Conservation (phyloP, 2,329 filamentous ascomycete genomes). For the Metarhizium robertsii region DNA sequence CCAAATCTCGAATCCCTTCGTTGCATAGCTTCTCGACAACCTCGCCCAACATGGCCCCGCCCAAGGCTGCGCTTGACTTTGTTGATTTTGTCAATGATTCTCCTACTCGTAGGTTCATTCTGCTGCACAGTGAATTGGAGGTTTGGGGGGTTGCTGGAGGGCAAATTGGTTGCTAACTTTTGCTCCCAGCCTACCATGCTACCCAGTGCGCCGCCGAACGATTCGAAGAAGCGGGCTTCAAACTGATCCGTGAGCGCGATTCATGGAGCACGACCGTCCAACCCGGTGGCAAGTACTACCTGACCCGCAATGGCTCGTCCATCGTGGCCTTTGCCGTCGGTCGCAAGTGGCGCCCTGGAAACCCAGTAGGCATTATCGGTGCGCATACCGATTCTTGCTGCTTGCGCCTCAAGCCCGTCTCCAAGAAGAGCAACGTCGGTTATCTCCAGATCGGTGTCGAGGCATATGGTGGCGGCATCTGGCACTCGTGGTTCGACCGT, state of each 20-base stretch:
- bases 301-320: slow-evolving; percentile 87
- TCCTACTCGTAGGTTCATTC: slow-evolving; percentile 63
- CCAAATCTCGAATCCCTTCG: not conserved
- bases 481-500: slow-evolving; percentile 98
- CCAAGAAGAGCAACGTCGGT: slow-evolving; percentile 76
- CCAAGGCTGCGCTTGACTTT: slow-evolving; percentile 65
- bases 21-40: slow-evolving; percentile 18
- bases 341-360: slow-evolving; percentile 81
- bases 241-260: slow-evolving; percentile 81
- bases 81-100: slow-evolving; percentile 90
- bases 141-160: not conserved
- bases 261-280: slow-evolving; percentile 72
- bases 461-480: slow-evolving; percentile 92
- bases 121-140: not conserved
- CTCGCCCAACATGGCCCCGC: slow-evolving; percentile 38
- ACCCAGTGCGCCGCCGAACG: slow-evolving; percentile 69
- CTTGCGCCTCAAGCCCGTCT: slow-evolving; percentile 87
- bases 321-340: slow-evolving; percentile 90
- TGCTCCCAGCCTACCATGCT: slow-evolving; percentile 77
- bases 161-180: not conserved
- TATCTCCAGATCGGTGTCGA: slow-evolving; percentile 94
- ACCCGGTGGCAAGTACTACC: slow-evolving; percentile 90
- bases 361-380: slow-evolving; percentile 85
- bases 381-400: slow-evolving; percentile 94
- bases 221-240: slow-evolving; percentile 77